Evolutionary conservation across 2,329 filamentous ascomycete genomes (phyloP), one percentile per base, ranked within the genome.

Genomic region (Orbilia blumenaviensis): DNA sequence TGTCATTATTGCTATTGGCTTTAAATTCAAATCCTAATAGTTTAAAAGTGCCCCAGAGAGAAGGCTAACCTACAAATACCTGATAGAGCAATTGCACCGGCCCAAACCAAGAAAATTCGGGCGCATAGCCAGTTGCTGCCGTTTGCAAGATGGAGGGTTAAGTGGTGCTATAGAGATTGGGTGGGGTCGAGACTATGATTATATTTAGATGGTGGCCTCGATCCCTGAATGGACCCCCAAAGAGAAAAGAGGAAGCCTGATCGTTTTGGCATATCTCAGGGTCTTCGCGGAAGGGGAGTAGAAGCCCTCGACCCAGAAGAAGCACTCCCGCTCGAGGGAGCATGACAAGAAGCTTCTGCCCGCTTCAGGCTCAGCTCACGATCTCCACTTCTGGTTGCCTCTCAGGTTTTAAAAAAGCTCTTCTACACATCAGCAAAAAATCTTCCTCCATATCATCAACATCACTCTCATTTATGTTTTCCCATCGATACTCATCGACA

Each of bases 361-460:
- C 8, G 32, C 16, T 56, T 56, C 52, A 56, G 32, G 48, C 52
- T 54, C 29, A 18, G 52, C 32, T 18, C 52, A 56, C 48, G 38
- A 56, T 36, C 10, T 6, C n/a, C n/a, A n/a, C n/a, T 9, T 23
- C n/a, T 38, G 9, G 12, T 25, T 56, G 27, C 27, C 32, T 56
- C 29, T 56, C 23, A 56, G 52, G 23, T 38, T 12, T 9, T 10
- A 56, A 38, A 12, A 36, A 16, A 9, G 10, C 2, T 25, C 32
- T 25, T 38, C 16, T 14, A 38, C 5, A n/a, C 9, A 14, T 56
- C 18, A 18, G 6, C 32, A 21, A 14, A 29, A 38, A 10, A 29
- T 8, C 32, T 6, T 12, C 16, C 6, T 23, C 48, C 27, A 21
- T 25, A 18, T n/a, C 48, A 52, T 23, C 27, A 52, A 2, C 46